A percentile compares a stretch with the other conserved stretches of the same genome.
phyloP scores from a whole-genome alignment of 176 grass and related monocot genomes.

The Otatea glauca region DNA sequence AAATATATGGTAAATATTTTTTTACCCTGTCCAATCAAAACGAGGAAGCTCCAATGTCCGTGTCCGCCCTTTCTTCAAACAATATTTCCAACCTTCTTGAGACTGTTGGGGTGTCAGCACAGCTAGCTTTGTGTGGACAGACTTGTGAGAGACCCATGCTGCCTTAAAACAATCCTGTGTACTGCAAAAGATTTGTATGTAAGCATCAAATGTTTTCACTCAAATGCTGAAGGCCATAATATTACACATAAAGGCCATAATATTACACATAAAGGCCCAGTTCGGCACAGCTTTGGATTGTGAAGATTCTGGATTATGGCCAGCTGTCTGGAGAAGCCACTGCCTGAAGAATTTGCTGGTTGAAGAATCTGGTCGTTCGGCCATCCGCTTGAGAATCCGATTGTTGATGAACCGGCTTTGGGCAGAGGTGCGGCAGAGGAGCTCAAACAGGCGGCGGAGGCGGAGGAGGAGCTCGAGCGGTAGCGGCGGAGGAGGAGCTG shows the following conservation, averaged over 20 bases:
- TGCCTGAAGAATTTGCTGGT: no score
- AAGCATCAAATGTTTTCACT: constrained; percentile 18
- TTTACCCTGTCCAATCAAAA: constrained; percentile 95
- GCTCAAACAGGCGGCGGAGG: no score
- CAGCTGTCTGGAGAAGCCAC: no score
- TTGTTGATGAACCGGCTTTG: no score
- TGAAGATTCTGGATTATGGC: no score
- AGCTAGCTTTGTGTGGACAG: constrained; percentile 67
- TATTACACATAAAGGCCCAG: no score
- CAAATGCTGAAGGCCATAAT: not conserved
- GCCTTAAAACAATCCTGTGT: constrained; percentile 91
- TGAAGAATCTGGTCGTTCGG: no score
- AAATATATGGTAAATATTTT: constrained; percentile 24
- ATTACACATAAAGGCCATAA: not conserved
- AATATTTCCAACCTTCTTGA: constrained; percentile 85
- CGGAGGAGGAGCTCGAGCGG: no score
- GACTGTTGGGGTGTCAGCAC: constrained; percentile 49
- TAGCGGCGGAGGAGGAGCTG: no score
- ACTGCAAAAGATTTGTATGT: constrained; percentile 45
- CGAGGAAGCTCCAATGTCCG: constrained; percentile 63
- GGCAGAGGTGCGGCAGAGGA: no score
- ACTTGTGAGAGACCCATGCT: constrained; percentile 89
- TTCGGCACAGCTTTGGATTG: no score
- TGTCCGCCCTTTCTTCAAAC: constrained; percentile 71
- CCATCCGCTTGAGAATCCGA: no score